Conservation (phyloP, 2,329 filamentous ascomycete species). For the Claviceps citrina region DNA sequence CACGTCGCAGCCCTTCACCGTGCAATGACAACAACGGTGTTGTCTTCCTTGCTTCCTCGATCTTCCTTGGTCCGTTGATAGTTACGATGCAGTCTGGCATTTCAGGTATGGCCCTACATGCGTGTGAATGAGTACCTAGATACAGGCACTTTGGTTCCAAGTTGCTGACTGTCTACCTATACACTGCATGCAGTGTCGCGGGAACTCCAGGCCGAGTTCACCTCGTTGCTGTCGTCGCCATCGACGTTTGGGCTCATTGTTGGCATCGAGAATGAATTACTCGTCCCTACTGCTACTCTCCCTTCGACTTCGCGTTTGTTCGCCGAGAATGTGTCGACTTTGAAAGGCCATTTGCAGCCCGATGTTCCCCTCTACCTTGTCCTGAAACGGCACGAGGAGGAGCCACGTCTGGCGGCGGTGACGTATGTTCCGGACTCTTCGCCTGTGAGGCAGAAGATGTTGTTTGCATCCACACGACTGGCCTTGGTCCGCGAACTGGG, state of each 20-base stretch:
- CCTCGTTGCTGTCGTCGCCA: slow-evolving; percentile 45
- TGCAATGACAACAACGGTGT: no score
- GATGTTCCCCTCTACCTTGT: slow-evolving; percentile 60
- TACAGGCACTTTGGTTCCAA: not conserved
- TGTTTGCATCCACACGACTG: slow-evolving; percentile 64
- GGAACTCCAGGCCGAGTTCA: slow-evolving; percentile 63
- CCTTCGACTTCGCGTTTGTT: slow-evolving; percentile 44
- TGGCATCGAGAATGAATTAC: slow-evolving; percentile 52
- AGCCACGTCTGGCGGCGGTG: slow-evolving; percentile 48
- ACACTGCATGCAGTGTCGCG: slow-evolving; percentile 43
- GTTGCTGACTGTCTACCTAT: not conserved
- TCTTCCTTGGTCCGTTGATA: no score
- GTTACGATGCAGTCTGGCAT: slow-evolving; percentile 63
- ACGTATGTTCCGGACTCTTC: slow-evolving; percentile 69
- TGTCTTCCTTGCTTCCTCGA: no score
- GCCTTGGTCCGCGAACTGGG: slow-evolving; percentile 64
- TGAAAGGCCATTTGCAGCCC: slow-evolving; percentile 48
- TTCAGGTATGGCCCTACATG: slow-evolving; percentile 36
- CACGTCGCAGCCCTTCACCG: no score
- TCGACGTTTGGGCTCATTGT: slow-evolving; percentile 55
- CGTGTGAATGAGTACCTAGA: no score
- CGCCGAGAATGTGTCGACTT: slow-evolving; percentile 43
- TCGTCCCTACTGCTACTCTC: slow-evolving; percentile 41
- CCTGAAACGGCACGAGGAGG: slow-evolving; percentile 47
- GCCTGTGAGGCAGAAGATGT: slow-evolving; percentile 72